Base-by-base conservation (phyloP, 192 early-diverging fungal genomes). In the Coemansia sp. region DNA sequence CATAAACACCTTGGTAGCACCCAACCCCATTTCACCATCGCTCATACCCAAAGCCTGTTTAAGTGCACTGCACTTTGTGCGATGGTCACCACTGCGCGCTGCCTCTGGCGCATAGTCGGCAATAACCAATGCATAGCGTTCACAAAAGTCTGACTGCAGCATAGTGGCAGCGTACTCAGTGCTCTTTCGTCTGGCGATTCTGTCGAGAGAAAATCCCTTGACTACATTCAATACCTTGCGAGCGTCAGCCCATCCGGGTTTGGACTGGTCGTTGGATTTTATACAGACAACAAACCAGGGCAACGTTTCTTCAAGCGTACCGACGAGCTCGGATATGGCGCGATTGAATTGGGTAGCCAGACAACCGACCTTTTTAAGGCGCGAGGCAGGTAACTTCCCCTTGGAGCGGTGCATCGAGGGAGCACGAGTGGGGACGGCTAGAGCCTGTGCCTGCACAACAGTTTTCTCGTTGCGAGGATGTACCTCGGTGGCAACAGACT, bases 231-330 rank as follows among this genome's bases (percentile, higher is more conserved):
- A 84, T 70, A 46, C 91, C 64, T 65, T 90, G 83, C 37, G 81
- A 58, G 40, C 92, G 59, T 49, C 85, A 58, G 55, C 88, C 80
- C 36, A 82, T 59, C 27, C 77, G 48, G 20, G 90, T 54, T 74
- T 94, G 86, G 13, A 73, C 48, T 50, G 77, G 73, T 48, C 94
- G 89, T 81, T 72, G 20, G 92, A 85, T 24, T 81, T 73, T 25
- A 94, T 63, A 71, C 91, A 92, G 38, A 89, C 79, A 11, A 95
- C 77, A 34, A 85, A 81, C 89, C 92, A 98, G 13, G 87, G 77
- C 18, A 79, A 75, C 0, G 92, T 93, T 45, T 92, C 86, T 27
- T 78, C 64, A 49, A 94, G 76, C 2, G 94, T 87, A n/a, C 83
- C 74, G 13, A 87, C 61, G 38, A 96, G 73, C 46, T 93, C 91